Conservation (phyloP, 192 early-diverging fungal species). For the Coemansia sp. region DNA sequence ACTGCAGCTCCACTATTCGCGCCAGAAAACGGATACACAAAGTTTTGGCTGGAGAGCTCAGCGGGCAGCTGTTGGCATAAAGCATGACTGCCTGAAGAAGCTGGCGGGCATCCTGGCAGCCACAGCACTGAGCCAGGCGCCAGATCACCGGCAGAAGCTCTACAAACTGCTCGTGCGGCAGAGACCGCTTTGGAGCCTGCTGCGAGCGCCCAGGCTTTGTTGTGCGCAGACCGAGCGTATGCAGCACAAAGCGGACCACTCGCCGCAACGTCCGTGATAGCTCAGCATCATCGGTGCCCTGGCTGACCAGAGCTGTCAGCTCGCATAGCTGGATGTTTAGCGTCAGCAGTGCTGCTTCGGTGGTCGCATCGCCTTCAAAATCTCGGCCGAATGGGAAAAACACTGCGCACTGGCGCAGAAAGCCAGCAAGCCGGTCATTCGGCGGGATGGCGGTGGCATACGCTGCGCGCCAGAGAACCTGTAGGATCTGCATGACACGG, state of each 20-base stretch:
- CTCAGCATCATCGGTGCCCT: conserved; percentile 3
- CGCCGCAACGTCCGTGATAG: conserved; percentile 12
- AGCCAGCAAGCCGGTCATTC: conserved; percentile 42
- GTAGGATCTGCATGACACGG: conserved; percentile 62
- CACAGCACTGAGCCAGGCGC: conserved; percentile 25
- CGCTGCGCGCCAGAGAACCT: conserved; percentile 68
- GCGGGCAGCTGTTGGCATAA: conserved; percentile 21
- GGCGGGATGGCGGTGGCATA: conserved; percentile 28
- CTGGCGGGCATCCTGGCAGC: conserved; percentile 20
- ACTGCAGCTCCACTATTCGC: conserved; percentile 28
- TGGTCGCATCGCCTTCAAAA: conserved; percentile 46
- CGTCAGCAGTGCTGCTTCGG: conserved; percentile 27
- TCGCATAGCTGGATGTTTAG: conserved; percentile 38
- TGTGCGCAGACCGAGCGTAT: conserved; percentile 18
- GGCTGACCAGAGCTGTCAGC: conserved; percentile 26
- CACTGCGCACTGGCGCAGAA: conserved; percentile 66
- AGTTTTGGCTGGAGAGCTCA: conserved; percentile 36
- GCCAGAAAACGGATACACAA: conserved; percentile 35
- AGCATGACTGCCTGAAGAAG: conserved; percentile 29
- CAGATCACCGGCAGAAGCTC: conserved; percentile 36
- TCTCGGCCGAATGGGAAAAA: conserved; percentile 76
- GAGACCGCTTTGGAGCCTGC: background rate
- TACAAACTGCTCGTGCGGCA: conserved; percentile 31
- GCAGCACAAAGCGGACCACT: conserved; percentile 13
- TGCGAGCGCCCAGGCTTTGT: background rate